Conservation (phyloP, 257 asterid genomes). For the Anisodus acutangulus region DNA sequence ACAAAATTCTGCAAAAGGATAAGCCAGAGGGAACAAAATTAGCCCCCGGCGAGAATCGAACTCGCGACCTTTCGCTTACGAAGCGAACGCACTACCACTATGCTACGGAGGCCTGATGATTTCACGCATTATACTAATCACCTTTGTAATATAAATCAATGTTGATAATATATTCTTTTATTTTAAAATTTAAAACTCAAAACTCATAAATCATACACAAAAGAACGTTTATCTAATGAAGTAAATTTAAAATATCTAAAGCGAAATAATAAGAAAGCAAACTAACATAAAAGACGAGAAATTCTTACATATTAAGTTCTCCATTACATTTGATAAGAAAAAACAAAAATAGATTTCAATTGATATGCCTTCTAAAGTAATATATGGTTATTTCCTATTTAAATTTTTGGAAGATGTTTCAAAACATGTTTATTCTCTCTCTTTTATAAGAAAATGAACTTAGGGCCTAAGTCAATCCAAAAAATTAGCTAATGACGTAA, state of each 20-base stretch:
- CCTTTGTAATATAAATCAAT: not conserved
- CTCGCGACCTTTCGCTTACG: slow-evolving; percentile 99
- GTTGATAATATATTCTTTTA: not conserved
- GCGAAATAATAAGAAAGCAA: not conserved
- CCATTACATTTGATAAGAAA: not conserved
- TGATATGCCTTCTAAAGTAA: not conserved
- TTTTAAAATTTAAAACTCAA: not conserved
- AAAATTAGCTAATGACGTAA: not conserved
- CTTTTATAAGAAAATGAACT: too few relatives aligned
- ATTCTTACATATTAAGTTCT: not conserved
- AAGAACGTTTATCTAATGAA: not conserved
- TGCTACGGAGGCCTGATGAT: slow-evolving; percentile 66
- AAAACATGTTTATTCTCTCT: not conserved
- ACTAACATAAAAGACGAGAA: not conserved
- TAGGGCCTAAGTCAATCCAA: too few relatives aligned
- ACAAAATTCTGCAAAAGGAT: too few relatives aligned
- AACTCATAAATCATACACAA: not conserved
- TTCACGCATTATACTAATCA: not conserved
- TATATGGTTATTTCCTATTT: not conserved
- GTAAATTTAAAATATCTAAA: not conserved
- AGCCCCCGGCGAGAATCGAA: slow-evolving; percentile 99
- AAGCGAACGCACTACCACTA: slow-evolving; percentile 99
- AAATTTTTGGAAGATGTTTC: not conserved
- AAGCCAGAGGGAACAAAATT: not conserved
- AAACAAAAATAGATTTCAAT: not conserved